Base-by-base conservation (phyloP, 495 filamentous ascomycete species). In the Talaromyces proteolyticus region DNA sequence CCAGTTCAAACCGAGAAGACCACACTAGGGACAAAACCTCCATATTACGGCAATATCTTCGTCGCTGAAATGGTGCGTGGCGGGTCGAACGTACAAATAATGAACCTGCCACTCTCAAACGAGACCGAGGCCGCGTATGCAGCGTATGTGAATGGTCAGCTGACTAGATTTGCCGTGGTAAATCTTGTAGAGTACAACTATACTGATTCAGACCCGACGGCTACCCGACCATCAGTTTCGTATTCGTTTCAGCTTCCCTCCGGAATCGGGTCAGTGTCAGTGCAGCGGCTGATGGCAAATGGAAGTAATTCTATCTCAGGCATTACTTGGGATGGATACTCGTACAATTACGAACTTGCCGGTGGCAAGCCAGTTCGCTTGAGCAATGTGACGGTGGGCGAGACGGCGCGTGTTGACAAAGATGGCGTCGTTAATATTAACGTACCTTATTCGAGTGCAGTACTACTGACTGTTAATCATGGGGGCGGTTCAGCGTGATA, bases 1-100 rank as follows among this genome's bases (percentile, higher is more conserved):
- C 82, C 84, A 1, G 49, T 85, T 40, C 42, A 64, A 5, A 85
- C 82, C 4, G 55, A 62, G 52, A 69, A 69, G 23, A 76, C 77
- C 1, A 65, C 65, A 5, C 62, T 73, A 4, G 84, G 81, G 12
- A 87, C 84, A 26, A 84, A 82, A 57, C 60, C 83, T 0, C 82
- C 83, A 0, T 87, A 85, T 61, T 86, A 87, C 61, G 84, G 81
- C 16, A 80, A 77, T 57, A 67, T 84, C 25, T 76, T 76, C 39
- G 79, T 80, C 0, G 80, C 83, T 3, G 71, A 78, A 4, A 70
- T 80, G 57, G 60, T 86, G 7, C 75, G 76, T 12, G 58, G 68
- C 51, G 51, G 49, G 22, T 50, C 52, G 34, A 14, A 56, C n/a
- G 54, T 61, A 22, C 58, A 53, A 25, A 49, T 65, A 14, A 55